Conservation (phyloP, 345 rosid genomes). For the Mallotus nudiflorus region DNA sequence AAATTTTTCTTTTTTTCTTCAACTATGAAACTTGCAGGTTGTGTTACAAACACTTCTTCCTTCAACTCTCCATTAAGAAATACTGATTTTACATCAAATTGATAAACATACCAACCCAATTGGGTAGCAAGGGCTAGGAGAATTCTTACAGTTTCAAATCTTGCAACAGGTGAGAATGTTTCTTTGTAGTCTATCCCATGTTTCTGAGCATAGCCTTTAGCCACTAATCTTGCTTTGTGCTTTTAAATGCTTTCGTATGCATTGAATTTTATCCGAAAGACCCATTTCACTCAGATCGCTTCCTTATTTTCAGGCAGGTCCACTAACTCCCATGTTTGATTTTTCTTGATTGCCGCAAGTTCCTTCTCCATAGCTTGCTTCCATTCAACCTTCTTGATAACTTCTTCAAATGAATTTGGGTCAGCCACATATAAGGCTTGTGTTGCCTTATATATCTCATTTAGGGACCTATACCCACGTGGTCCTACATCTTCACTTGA, state of each 20-base stretch:
- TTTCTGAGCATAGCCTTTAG: too few relatives aligned
- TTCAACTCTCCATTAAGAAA: too few relatives aligned
- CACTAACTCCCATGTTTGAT: too few relatives aligned
- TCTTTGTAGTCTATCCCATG: too few relatives aligned
- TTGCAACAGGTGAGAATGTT: too few relatives aligned
- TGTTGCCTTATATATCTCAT: neutral
- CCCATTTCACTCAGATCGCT: neutral
- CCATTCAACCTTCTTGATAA: neutral
- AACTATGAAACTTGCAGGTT: too few relatives aligned
- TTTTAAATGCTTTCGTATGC: neutral
- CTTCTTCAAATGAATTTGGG: neutral
- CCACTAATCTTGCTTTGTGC: too few relatives aligned
- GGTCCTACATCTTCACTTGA: too few relatives aligned
- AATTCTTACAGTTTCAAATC: too few relatives aligned
- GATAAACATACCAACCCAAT: neutral
- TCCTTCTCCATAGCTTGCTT: neutral
- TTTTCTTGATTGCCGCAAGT: neutral
- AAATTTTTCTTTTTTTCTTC: too few relatives aligned
- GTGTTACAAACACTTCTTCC: too few relatives aligned
- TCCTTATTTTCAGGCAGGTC: neutral
- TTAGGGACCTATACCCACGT: too few relatives aligned
- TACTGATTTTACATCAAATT: conserved; percentile 1
- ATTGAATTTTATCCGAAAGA: neutral
- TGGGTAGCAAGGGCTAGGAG: neutral
- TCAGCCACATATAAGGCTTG: neutral